Percentiles rank a stretch among this genome's conserved stretches.
Conservation (phyloP, 441 rosid genomes). For the Bruguiera hainesii region DNA sequence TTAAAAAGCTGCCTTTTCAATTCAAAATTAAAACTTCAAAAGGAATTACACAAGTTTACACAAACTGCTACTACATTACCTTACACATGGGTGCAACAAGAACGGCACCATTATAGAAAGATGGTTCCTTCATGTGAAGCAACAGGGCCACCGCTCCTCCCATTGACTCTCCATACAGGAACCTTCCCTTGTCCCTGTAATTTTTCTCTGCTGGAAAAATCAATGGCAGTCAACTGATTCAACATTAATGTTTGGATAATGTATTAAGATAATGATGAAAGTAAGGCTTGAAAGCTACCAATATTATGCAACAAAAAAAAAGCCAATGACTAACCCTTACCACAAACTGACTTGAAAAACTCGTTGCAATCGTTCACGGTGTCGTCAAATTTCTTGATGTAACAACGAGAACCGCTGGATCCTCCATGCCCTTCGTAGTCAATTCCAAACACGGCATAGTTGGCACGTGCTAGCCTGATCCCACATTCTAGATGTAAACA, state of each 20-base stretch:
- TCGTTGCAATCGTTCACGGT: conserved; percentile 66
- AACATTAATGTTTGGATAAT: too few species aligned
- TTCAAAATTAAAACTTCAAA: neutral
- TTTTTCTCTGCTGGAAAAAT: conserved; percentile 45
- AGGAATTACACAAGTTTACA: neutral
- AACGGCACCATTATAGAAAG: conserved; percentile 80
- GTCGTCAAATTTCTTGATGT: conserved; percentile 79
- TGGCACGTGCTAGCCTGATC: conserved; percentile 59
- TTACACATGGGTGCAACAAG: conserved; percentile 99
- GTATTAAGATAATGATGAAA: too few species aligned
- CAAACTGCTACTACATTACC: conserved; percentile 33
- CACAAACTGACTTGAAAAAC: conserved; percentile 73
- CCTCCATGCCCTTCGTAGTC: conserved; percentile 96
- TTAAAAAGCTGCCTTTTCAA: neutral
- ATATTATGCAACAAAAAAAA: too few species aligned
- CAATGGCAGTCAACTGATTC: neutral
- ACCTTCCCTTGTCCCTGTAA: conserved; percentile 59
- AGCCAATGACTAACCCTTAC: conserved; percentile 26
- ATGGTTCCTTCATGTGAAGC: conserved; percentile 75
- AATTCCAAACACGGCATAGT: conserved; percentile 81
- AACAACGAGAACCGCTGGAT: conserved; percentile 85
- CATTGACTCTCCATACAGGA: conserved; percentile 97
- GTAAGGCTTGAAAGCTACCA: too few species aligned
- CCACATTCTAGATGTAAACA: conserved; percentile 56
- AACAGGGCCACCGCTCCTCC: conserved; percentile 93